phyloP scores from a whole-genome alignment of 202 grass and related monocot genomes.

The Carex sylvatica region DNA sequence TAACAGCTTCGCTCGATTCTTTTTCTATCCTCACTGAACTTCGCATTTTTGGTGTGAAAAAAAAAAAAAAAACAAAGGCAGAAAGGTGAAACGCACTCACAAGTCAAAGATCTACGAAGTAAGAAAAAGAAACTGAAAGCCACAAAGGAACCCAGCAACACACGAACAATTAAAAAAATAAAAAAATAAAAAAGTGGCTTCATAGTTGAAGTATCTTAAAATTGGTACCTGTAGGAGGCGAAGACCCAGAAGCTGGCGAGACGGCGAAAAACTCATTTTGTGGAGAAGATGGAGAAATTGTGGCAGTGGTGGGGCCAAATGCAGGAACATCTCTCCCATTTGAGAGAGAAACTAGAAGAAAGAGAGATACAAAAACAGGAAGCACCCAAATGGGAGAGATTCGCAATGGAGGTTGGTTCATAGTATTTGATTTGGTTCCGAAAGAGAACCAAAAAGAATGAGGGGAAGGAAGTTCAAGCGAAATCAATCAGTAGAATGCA shows the following conservation, averaged over 20 bases:
- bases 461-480: background rate
- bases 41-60: background rate
- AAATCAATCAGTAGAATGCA: slow-evolving; percentile 1
- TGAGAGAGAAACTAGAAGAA: slow-evolving; percentile 21
- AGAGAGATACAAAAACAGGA: background rate
- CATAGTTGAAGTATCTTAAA: background rate
- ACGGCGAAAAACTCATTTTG: background rate
- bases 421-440: background rate
- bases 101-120: slow-evolving; percentile 24
- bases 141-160: background rate
- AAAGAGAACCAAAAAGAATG: background rate
- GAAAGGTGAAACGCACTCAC: background rate
- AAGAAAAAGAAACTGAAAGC: slow-evolving; percentile 14
- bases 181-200: background rate
- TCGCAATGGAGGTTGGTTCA: slow-evolving; percentile 9
- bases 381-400: slow-evolving; percentile 7
- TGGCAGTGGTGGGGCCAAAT: slow-evolving; percentile 13
- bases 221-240: slow-evolving; percentile 50
- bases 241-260: slow-evolving; percentile 20
- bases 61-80: background rate
- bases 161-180: background rate
- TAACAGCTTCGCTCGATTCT: background rate
- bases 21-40: background rate
- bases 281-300: background rate
- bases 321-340: slow-evolving; percentile 36